Evolutionary conservation across 768 basidiomycete genomes (phyloP).

Genomic region (Suillus weaverae): DNA sequence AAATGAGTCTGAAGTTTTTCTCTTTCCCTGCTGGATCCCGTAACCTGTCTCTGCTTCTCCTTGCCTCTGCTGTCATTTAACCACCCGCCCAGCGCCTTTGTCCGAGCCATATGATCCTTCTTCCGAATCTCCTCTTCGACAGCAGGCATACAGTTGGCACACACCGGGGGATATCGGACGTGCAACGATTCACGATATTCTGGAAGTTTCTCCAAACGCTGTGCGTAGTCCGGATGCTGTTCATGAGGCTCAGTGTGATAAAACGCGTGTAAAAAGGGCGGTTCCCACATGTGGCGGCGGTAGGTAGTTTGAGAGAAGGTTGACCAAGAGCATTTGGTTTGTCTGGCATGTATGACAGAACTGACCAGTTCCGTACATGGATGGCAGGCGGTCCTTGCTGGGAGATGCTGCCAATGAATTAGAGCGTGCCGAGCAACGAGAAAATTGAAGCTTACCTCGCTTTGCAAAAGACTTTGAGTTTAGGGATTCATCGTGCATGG

Average conservation of each 20-base stretch:
- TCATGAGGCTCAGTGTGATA: slow-evolving; percentile 8
- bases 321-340: slow-evolving; percentile 87
- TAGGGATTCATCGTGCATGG: slow-evolving; percentile 79
- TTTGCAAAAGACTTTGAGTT: slow-evolving; percentile 70
- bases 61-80: slow-evolving; percentile 67
- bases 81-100: slow-evolving; percentile 71
- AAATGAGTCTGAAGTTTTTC: slow-evolving; percentile 52
- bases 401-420: slow-evolving; percentile 52
- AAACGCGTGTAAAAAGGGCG: slow-evolving; percentile 10
- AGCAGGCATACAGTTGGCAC: slow-evolving; percentile 67
- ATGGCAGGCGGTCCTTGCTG: slow-evolving; percentile 67
- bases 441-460: slow-evolving; percentile 51
- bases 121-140: slow-evolving; percentile 81
- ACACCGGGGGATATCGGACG: slow-evolving; percentile 85
- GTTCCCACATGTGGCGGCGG: slow-evolving; percentile 70
- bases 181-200: slow-evolving; percentile 77
- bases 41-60: slow-evolving; percentile 51
- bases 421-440: not conserved
- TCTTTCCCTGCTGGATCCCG: slow-evolving; percentile 39
- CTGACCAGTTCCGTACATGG: slow-evolving; percentile 52
- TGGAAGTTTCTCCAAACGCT: slow-evolving; percentile 61
- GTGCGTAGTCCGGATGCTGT: slow-evolving; percentile 73
- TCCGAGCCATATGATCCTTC: slow-evolving; percentile 81
- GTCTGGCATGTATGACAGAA: slow-evolving; percentile 91
- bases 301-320: slow-evolving; percentile 87